Percentiles rank a stretch among this genome's conserved stretches.
phyloP scores from a whole-genome alignment of 768 basidiomycete genomes.

The Tricholoma sp. region DNA sequence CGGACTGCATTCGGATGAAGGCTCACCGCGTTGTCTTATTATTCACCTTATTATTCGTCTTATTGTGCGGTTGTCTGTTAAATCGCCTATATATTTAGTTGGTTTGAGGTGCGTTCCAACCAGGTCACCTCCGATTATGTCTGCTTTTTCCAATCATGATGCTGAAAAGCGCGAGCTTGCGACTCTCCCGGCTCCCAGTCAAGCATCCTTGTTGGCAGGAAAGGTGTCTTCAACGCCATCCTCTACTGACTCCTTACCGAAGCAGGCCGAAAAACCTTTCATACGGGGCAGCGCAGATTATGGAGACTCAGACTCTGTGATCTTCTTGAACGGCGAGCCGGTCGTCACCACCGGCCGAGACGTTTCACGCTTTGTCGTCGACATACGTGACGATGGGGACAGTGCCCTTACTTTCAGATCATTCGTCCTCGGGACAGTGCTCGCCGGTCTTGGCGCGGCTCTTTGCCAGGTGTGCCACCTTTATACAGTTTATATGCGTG shows the following conservation, averaged over 20 bases:
- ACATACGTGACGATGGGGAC: conserved; percentile 54
- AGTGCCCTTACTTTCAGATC: conserved; percentile 53
- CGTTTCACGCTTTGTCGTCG: conserved; percentile 51
- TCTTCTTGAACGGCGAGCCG: conserved; percentile 34
- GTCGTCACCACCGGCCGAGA: conserved; percentile 42
- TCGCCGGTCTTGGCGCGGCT: conserved; percentile 56
- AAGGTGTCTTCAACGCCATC: background rate
- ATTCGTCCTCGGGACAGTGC: conserved; percentile 46
- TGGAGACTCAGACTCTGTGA: conserved; percentile 24
- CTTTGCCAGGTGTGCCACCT: conserved; percentile 42
- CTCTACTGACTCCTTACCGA: background rate
- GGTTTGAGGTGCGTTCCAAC: background rate
- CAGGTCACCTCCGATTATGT: background rate
- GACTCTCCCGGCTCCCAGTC: background rate
- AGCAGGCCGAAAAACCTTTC: background rate
- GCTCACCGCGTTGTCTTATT: background rate
- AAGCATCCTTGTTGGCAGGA: background rate
- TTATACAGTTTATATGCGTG: background rate
- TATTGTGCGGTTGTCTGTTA: background rate
- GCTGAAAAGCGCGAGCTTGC: background rate
- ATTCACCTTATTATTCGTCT: no score
- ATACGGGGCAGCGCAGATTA: conserved; percentile 2
- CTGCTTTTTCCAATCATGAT: background rate
- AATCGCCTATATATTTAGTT: background rate
- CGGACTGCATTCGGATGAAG: background rate